Evolutionary conservation across 164 flowering plant genomes (phyloP).

Genomic region (Umbilicus rupestris): DNA sequence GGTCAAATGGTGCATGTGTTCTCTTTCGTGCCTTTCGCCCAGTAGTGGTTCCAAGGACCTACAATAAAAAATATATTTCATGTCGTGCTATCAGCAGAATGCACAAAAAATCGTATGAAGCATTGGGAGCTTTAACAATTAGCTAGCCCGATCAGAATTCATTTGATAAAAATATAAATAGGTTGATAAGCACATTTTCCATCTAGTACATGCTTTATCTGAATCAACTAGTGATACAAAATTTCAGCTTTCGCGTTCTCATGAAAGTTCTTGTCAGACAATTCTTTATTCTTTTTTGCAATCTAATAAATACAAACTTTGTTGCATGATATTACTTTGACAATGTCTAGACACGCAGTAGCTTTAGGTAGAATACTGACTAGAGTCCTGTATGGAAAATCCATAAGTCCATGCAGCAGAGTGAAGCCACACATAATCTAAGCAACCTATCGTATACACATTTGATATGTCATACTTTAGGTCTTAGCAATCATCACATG

Average conservation of each 20-base stretch:
- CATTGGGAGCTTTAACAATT: not conserved
- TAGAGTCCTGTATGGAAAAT: no score
- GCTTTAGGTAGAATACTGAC: no score
- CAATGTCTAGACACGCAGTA: no score
- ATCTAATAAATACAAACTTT: no score
- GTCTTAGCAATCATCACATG: not conserved
- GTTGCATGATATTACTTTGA: no score
- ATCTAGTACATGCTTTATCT: not conserved
- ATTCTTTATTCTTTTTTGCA: no score
- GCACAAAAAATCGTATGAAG: not conserved
- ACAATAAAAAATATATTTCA: not conserved
- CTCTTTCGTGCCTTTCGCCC: slow-evolving; percentile 1
- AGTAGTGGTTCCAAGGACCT: slow-evolving; percentile 1
- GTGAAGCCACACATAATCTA: not conserved
- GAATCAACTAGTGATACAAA: not conserved
- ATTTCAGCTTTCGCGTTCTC: not conserved
- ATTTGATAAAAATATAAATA: not conserved
- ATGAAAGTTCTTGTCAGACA: not conserved
- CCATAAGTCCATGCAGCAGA: not conserved
- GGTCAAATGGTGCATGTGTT: not conserved
- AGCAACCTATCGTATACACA: not conserved
- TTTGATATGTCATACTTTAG: not conserved
- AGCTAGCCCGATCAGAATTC: not conserved
- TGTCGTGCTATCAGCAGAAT: not conserved
- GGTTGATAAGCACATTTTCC: not conserved